A percentile compares a stretch with the other conserved stretches of the same genome.
Conservation (phyloP, 2,329 filamentous ascomycete genomes). For the Orbilia brochopaga region DNA sequence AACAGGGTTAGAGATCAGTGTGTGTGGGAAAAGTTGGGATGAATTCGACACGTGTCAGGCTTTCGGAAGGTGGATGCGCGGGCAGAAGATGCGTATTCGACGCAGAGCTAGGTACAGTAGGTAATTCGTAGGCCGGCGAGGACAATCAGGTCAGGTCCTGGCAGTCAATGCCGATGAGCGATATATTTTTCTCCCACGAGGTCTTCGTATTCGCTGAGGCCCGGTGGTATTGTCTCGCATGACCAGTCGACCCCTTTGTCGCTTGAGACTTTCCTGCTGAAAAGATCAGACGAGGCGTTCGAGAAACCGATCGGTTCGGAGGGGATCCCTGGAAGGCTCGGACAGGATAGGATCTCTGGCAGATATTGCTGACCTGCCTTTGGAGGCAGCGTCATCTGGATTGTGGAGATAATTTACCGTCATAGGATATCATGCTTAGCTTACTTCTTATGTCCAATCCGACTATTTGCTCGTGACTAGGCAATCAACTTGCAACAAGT, state of each 20-base stretch:
- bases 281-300: slow-evolving; percentile 7
- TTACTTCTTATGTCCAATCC: too few species aligned
- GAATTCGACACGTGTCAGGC: slow-evolving; percentile 6
- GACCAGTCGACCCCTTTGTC: background rate
- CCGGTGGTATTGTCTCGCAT: background rate
- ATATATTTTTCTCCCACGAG: slow-evolving; percentile 3
- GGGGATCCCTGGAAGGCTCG: background rate
- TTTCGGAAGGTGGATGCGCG: background rate
- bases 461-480: background rate
- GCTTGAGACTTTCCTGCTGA: background rate
- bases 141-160: background rate
- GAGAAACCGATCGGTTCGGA: background rate
- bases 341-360: too few species aligned
- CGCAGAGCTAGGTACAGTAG: too few species aligned
- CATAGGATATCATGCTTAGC: background rate
- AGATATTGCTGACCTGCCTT: too few species aligned
- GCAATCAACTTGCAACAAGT: slow-evolving; percentile 51
- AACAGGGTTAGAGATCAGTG: background rate
- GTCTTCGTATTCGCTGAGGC: background rate
- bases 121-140: background rate
- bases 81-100: background rate
- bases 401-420: background rate
- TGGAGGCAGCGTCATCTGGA: too few species aligned
- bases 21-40: slow-evolving; percentile 1
- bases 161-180: slow-evolving; percentile 9